These are phyloP conservation scores for Yarrowia divulgata DNA, from an alignment of 805 yeast genomes.

Conservation along the genomic window DNA sequence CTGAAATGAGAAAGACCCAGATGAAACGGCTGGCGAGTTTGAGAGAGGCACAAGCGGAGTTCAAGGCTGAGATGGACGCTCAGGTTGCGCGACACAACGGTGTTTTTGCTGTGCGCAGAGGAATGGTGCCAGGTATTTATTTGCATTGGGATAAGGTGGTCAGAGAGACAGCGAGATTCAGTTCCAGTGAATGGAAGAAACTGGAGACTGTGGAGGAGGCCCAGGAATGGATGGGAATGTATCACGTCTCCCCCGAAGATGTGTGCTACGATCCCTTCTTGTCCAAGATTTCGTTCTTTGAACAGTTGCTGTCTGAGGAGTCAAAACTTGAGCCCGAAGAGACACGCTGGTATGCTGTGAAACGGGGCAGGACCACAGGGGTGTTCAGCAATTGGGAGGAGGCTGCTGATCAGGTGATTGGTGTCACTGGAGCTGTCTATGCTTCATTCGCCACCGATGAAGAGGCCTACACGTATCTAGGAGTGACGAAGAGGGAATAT, in stretches of 20 bases:
- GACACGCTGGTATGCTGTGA: slow-evolving; percentile 3
- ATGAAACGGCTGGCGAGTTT: background rate
- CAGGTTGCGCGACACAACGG: background rate
- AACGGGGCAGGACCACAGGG: background rate
- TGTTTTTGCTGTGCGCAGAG: slow-evolving; percentile 4
- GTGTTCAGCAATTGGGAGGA: slow-evolving; percentile 4
- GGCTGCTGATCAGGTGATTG: slow-evolving; percentile 10
- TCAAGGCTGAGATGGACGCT: no score
- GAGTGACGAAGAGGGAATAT: background rate
- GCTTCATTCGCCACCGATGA: background rate
- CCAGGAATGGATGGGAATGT: slow-evolving; percentile 9
- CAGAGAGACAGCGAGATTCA: background rate
- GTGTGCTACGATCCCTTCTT: slow-evolving; percentile 1
- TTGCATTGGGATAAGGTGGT: slow-evolving; percentile 7
- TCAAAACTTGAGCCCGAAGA: background rate
- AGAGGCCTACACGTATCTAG: background rate
- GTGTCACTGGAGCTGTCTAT: background rate
- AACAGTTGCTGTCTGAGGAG: background rate
- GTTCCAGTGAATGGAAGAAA: slow-evolving; percentile 3
- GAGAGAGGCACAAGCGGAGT: background rate
- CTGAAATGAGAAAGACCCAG: background rate
- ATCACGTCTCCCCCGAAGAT: background rate
- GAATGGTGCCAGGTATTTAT: slow-evolving; percentile 5
- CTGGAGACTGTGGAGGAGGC: background rate
- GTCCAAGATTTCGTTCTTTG: background rate